phyloP scores from a whole-genome alignment of 768 basidiomycete species.

The Naganishia kalamii region DNA sequence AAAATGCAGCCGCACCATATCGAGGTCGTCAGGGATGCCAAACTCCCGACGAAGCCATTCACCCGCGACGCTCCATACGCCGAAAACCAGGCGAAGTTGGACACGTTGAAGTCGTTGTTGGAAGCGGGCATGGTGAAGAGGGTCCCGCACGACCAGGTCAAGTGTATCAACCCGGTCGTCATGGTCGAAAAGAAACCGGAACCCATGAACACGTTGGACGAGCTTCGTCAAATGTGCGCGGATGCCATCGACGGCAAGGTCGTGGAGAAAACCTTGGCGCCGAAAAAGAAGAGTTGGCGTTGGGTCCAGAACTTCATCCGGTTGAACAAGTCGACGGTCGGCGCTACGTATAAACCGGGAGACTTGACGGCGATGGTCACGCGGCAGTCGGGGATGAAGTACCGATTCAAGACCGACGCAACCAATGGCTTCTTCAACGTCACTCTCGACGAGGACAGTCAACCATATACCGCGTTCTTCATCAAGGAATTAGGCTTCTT shows the following conservation, averaged over 20 bases:
- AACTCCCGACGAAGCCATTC: constrained; percentile 41
- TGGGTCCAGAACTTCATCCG: constrained; percentile 49
- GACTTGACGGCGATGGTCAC: constrained; percentile 50
- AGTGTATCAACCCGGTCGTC: constrained; percentile 45
- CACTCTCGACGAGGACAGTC: constrained; percentile 19
- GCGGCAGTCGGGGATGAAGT: constrained; percentile 46
- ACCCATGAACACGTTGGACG: constrained; percentile 42
- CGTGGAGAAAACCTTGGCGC: constrained; percentile 36
- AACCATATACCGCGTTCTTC: constrained; percentile 46
- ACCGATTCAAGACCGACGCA: constrained; percentile 48
- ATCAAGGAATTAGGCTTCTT: constrained; percentile 49
- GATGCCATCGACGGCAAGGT: constrained; percentile 30
- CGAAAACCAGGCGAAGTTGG: constrained; percentile 45
- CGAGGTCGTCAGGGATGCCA: constrained; percentile 39
- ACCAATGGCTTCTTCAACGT: constrained; percentile 47
- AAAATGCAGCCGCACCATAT: constrained; percentile 45
- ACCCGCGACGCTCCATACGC: constrained; percentile 43
- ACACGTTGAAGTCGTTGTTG: constrained; percentile 43
- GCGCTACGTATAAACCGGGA: constrained; percentile 36
- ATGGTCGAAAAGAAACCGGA: constrained; percentile 48
- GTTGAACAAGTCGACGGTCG: constrained; percentile 36
- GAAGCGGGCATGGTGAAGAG: constrained; percentile 45
- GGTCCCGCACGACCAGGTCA: constrained; percentile 44
- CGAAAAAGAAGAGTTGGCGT: constrained; percentile 43
- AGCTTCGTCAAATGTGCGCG: constrained; percentile 49